Conservation (phyloP, 2,329 filamentous ascomycete species). For the Sclerotinia minor region DNA sequence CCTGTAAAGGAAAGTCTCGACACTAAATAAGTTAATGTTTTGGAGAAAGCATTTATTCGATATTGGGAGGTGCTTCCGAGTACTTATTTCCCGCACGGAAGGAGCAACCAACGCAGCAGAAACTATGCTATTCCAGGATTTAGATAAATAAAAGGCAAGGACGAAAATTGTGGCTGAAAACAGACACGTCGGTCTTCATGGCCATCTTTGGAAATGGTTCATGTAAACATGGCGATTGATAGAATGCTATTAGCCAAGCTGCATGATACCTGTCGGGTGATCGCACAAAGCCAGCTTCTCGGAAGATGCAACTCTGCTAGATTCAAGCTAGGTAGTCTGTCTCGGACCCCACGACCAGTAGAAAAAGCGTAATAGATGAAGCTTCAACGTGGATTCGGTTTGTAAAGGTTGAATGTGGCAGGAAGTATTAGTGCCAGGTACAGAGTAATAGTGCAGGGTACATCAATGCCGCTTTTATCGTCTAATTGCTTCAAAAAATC, state of each 20-base stretch:
- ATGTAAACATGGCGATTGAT: constrained; percentile 8
- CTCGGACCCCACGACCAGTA: background rate
- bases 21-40: background rate
- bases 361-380: background rate
- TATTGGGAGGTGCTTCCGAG: background rate
- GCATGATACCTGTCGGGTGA: constrained; percentile 12
- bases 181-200: constrained; percentile 8
- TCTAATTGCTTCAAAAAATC: background rate
- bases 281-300: constrained; percentile 16
- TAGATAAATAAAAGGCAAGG: background rate
- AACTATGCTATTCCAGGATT: background rate
- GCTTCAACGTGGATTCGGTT: background rate
- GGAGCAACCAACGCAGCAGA: background rate
- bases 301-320: background rate
- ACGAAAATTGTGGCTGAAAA: constrained; percentile 8
- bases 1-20: background rate
- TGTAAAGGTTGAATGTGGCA: background rate
- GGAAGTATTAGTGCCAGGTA: background rate
- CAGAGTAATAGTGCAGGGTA: background rate
- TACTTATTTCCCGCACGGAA: constrained; percentile 15
- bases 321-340: background rate
- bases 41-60: background rate
- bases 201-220: background rate
- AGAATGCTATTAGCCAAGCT: background rate
- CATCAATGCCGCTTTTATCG: background rate